Evolutionary conservation across 768 basidiomycete species (phyloP).

Genomic region (Rhizopogon vinicolor): DNA sequence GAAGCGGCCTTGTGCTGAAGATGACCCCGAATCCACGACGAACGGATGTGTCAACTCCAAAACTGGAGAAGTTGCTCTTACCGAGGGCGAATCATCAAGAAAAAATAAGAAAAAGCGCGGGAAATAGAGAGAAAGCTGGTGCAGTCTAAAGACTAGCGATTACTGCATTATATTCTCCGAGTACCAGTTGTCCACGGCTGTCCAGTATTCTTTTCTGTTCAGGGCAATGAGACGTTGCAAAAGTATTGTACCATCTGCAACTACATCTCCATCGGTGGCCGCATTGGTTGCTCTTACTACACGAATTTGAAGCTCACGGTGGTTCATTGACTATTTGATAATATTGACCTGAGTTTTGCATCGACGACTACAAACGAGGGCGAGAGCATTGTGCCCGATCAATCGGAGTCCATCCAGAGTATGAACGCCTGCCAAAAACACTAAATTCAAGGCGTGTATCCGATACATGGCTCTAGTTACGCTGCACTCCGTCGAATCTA

Average conservation of each 20-base stretch:
- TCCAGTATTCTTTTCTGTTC: not conserved
- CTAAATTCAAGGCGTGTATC: no score
- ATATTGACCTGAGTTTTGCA: no score
- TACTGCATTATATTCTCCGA: not conserved
- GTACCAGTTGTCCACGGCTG: not conserved
- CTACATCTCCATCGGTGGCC: no score
- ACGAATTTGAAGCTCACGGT: no score
- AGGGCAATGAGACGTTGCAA: not conserved
- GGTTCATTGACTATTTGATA: no score
- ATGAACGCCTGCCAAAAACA: no score
- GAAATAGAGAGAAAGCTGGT: slow-evolving; percentile 4
- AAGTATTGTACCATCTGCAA: no score
- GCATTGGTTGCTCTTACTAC: no score
- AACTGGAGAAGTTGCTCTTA: not conserved
- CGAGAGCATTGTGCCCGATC: no score
- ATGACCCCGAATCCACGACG: not conserved
- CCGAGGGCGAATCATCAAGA: slow-evolving; percentile 6
- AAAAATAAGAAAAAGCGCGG: slow-evolving; percentile 20
- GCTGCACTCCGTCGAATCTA: not conserved
- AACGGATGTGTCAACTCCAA: not conserved
- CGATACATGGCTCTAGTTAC: not conserved
- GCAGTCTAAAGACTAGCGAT: not conserved
- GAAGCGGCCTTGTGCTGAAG: slow-evolving; percentile 20
- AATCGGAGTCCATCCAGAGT: not conserved
- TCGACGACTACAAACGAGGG: no score